A percentile compares a stretch with the other conserved stretches of the same genome.
These are phyloP conservation scores for Vanrija sp. DNA, from an alignment of 1,284 basidiomycete species.

Conservation along the genomic window DNA sequence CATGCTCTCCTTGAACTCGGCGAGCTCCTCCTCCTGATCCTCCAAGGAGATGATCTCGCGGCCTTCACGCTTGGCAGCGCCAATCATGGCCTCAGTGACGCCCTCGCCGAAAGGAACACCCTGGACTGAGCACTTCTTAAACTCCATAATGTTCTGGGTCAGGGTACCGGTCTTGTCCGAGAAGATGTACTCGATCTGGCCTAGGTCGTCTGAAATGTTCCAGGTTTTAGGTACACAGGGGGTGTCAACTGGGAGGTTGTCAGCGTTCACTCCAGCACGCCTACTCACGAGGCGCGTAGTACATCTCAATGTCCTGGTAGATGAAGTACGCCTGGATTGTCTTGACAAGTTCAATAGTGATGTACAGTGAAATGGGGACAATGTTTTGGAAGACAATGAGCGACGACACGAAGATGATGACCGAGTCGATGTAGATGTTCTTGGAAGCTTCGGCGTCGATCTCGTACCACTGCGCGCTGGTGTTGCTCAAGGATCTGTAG, in stretches of 20 bases:
- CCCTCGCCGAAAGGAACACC: conserved; percentile 88
- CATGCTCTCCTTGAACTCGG: conserved; percentile 71
- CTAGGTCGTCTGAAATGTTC: conserved; percentile 97
- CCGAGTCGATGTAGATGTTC: conserved; percentile 66
- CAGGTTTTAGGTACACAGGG: conserved; percentile 93
- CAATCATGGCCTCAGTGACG: conserved; percentile 89
- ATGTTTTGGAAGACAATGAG: conserved; percentile 97
- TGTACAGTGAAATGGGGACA: conserved; percentile 93
- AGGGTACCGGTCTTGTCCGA: conserved; percentile 97
- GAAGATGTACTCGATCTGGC: conserved; percentile 97
- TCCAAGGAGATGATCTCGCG: conserved; percentile 63
- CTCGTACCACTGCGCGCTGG: conserved; percentile 73
- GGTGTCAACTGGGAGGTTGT: conserved; percentile 58
- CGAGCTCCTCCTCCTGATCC: conserved; percentile 65
- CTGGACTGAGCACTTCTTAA: conserved; percentile 88
- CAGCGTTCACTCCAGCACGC: background rate
- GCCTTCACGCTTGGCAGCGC: conserved; percentile 79
- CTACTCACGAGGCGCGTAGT: conserved; percentile 65
- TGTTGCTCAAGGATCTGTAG: conserved; percentile 60
- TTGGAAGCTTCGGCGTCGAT: conserved; percentile 60
- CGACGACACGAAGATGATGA: conserved; percentile 84
- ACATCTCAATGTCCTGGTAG: conserved; percentile 95
- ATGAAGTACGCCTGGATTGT: conserved; percentile 96
- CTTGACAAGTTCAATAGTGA: conserved; percentile 97
- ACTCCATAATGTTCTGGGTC: conserved; percentile 97